Evolutionary conservation across 1,284 basidiomycete genomes (phyloP).

Genomic region (Coniophora puteana): DNA sequence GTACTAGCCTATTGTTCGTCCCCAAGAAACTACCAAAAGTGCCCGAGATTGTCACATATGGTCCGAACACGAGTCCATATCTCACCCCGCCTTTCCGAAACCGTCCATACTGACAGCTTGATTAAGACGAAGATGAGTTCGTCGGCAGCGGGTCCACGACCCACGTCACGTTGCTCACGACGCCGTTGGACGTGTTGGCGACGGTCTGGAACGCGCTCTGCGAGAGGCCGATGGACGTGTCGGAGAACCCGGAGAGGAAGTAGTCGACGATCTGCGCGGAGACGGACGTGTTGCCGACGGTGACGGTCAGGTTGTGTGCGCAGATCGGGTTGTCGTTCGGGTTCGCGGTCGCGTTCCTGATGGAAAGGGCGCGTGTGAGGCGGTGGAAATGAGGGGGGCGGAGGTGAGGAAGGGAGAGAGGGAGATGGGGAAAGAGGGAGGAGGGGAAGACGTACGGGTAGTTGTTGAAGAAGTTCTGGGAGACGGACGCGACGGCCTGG

Average conservation of each 20-base stretch:
- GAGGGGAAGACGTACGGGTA: constrained; percentile 32
- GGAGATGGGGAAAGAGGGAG: too few relatives aligned
- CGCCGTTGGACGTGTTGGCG: constrained; percentile 13
- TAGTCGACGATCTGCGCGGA: constrained; percentile 22
- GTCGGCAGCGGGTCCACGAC: not conserved
- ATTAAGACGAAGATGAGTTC: not conserved
- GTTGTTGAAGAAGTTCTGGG: constrained; percentile 30
- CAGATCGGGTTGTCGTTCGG: constrained; percentile 31
- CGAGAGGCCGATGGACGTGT: constrained; percentile 19
- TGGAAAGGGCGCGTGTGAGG: too few relatives aligned
- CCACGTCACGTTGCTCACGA: constrained; percentile 18
- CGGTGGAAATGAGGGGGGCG: too few relatives aligned
- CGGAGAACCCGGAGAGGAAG: constrained; percentile 12
- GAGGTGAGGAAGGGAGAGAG: not conserved
- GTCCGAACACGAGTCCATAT: too few relatives aligned
- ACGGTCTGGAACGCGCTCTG: constrained; percentile 19
- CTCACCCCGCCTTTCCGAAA: too few relatives aligned
- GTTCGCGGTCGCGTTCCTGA: too few relatives aligned
- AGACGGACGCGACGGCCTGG: constrained; percentile 39
- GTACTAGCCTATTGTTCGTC: too few relatives aligned
- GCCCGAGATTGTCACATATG: too few relatives aligned
- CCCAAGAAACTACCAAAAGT: too few relatives aligned
- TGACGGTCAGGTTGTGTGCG: constrained; percentile 22
- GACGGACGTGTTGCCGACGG: constrained; percentile 17
- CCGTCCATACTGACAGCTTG: too few relatives aligned